Conservation (phyloP, 345 rosid species). For the Salix exigua region DNA sequence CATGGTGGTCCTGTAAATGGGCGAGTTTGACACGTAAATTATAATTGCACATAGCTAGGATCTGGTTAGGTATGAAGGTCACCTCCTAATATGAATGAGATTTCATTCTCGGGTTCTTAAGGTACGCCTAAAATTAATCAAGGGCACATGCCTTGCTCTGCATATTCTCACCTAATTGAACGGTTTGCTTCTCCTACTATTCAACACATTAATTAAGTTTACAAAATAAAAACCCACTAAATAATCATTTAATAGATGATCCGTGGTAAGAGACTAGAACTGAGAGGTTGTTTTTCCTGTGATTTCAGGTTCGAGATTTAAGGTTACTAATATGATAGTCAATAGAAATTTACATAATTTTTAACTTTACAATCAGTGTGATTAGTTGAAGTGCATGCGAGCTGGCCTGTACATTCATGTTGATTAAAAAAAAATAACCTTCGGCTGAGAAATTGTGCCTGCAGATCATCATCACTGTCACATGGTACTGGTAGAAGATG, state of each 20-base stretch:
- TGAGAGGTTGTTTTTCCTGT: too few species aligned
- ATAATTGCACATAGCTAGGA: not conserved
- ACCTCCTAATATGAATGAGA: not conserved
- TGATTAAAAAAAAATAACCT: too few species aligned
- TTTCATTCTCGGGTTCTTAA: too few species aligned
- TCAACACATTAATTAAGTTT: not conserved
- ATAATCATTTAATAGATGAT: too few species aligned
- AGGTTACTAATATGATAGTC: too few species aligned
- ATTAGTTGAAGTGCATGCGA: too few species aligned
- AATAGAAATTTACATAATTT: too few species aligned
- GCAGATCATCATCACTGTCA: not conserved
- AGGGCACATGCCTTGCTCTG: not conserved
- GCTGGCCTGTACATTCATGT: rapidly evolving
- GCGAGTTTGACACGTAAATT: not conserved
- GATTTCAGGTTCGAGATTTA: too few species aligned
- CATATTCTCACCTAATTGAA: not conserved
- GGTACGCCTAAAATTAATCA: not conserved
- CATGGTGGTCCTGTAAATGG: not conserved
- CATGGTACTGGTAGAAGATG: not conserved
- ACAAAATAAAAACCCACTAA: too few species aligned
- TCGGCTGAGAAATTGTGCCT: not conserved
- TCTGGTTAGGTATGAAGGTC: not conserved
- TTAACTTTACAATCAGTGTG: rapidly evolving
- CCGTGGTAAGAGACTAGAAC: too few species aligned
- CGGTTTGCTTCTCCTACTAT: not conserved